Percentiles rank a stretch among this genome's conserved stretches.
Evolutionary conservation across 257 asterid genomes (phyloP).

Genomic region (Coffea eugenioides): DNA sequence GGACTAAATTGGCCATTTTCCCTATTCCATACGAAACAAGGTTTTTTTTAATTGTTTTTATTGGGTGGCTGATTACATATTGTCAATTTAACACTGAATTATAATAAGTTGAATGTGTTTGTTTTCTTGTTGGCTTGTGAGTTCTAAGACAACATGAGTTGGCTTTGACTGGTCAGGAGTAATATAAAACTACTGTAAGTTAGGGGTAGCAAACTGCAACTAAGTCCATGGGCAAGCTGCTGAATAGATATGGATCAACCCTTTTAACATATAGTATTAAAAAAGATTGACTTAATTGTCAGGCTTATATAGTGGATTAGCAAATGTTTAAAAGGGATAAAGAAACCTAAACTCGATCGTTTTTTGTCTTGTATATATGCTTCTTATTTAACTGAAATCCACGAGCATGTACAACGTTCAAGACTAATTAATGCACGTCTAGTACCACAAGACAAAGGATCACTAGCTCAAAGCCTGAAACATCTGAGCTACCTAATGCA

Average conservation of each 20-base stretch:
- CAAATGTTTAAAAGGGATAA: background rate
- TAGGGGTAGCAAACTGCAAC: background rate
- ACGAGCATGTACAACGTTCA: background rate
- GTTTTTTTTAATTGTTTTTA: background rate
- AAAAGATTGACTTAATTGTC: background rate
- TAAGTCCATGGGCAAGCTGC: background rate
- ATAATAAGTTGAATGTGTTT: background rate
- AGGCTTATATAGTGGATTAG: background rate
- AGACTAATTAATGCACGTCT: background rate
- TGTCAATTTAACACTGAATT: background rate
- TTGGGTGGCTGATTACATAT: background rate
- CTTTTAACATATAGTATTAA: background rate
- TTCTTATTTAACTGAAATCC: background rate
- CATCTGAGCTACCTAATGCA: too few species aligned
- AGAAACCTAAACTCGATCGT: background rate
- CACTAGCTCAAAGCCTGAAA: too few species aligned
- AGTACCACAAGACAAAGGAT: too few species aligned
- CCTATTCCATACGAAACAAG: background rate
- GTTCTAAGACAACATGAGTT: constrained; percentile 7
- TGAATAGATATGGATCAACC: background rate
- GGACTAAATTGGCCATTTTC: too few species aligned
- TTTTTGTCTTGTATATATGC: background rate
- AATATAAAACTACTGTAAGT: background rate
- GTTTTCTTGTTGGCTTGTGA: constrained; percentile 14
- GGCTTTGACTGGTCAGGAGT: constrained; percentile 3